Percentiles rank a stretch among this genome's conserved stretches.
phyloP scores from a whole-genome alignment of 805 yeast genomes.

The Lachancea quebecensis region DNA sequence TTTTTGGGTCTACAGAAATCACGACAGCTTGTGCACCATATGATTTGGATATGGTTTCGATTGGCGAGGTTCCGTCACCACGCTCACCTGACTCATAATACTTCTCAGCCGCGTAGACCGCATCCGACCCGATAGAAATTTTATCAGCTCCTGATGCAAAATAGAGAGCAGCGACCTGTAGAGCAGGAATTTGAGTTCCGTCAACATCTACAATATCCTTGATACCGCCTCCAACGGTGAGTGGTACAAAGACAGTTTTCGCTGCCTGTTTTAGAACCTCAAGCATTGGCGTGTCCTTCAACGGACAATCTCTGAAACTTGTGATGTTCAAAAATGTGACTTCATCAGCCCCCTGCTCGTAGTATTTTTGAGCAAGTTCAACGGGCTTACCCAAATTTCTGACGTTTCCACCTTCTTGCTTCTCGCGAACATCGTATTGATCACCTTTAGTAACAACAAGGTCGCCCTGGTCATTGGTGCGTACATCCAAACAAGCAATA shows the following conservation, averaged over 20 bases:
- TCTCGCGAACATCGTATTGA: constrained; percentile 94
- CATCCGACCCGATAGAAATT: constrained; percentile 96
- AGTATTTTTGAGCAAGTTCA: constrained; percentile 83
- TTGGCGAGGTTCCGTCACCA: constrained; percentile 75
- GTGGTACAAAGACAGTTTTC: constrained; percentile 87
- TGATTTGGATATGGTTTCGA: constrained; percentile 84
- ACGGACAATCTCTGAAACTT: constrained; percentile 89
- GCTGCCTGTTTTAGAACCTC: constrained; percentile 80
- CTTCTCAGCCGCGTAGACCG: constrained; percentile 84
- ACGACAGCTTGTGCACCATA: constrained; percentile 98
- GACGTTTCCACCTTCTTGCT: constrained; percentile 52
- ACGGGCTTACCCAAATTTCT: constrained; percentile 97
- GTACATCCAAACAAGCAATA: constrained; percentile 95
- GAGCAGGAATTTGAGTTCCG: constrained; percentile 72
- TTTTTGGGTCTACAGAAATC: constrained; percentile 95
- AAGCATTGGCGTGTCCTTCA: constrained; percentile 91
- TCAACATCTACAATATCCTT: constrained; percentile 83
- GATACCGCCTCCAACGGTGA: constrained; percentile 98
- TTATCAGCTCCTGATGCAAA: constrained; percentile 98
- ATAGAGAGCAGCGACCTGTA: constrained; percentile 84
- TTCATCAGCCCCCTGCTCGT: constrained; percentile 94
- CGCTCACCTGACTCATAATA: constrained; percentile 53
- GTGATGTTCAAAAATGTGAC: constrained; percentile 92
- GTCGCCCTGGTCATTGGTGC: constrained; percentile 91
- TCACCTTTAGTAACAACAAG: constrained; percentile 98